These are phyloP conservation scores for Pseudogymnoascus sp. DNA, from an alignment of 2,329 filamentous ascomycete genomes.

Conservation along the genomic window DNA sequence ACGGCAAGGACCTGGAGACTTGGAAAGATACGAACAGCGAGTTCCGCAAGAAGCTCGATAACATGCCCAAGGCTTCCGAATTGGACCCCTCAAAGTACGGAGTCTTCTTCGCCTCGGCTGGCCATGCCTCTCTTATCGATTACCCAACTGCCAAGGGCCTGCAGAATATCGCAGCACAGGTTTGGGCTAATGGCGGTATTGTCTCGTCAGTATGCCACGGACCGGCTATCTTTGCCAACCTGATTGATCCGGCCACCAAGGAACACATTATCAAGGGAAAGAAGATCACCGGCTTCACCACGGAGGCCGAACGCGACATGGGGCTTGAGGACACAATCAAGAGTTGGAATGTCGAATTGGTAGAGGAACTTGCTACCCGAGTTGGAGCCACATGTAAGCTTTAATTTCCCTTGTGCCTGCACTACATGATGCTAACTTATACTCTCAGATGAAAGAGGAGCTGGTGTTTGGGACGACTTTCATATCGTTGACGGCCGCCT, in stretches of 20 bases:
- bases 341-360: conserved; percentile 28
- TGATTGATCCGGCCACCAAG: conserved; percentile 29
- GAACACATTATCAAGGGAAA: conserved; percentile 33
- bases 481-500: conserved; percentile 20
- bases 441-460: conserved; percentile 7
- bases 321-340: conserved; percentile 27
- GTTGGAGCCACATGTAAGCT: conserved; percentile 30
- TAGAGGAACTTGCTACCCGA: conserved; percentile 29
- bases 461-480: conserved; percentile 27
- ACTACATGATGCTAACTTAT: background rate
- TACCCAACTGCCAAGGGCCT: conserved; percentile 36
- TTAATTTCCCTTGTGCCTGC: background rate
- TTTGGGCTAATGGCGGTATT: conserved; percentile 36
- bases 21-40: conserved; percentile 36
- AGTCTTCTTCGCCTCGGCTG: conserved; percentile 37
- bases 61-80: conserved; percentile 32
- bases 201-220: conserved; percentile 37
- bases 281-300: conserved; percentile 35
- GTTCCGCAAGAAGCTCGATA: conserved; percentile 40
- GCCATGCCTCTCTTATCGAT: conserved; percentile 40
- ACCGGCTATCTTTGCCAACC: conserved; percentile 32
- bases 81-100: conserved; percentile 29
- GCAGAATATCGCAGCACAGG: conserved; percentile 34
- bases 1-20: conserved; percentile 31
- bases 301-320: conserved; percentile 31